Conservation (phyloP, 305 asterid species). For the Plantago coronopus region DNA sequence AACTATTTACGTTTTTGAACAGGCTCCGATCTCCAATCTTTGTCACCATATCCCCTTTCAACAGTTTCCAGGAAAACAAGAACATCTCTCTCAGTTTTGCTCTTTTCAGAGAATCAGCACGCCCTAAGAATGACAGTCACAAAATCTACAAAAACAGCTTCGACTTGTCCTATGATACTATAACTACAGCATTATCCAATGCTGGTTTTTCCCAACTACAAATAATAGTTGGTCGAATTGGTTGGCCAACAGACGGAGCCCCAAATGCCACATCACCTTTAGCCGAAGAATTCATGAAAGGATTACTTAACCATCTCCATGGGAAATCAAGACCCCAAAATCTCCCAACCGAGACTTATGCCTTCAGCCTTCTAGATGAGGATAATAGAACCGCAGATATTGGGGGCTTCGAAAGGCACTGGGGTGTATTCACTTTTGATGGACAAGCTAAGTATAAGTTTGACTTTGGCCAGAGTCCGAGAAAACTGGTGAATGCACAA, state of each 20-base stretch:
- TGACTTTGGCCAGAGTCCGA: conserved; percentile 47
- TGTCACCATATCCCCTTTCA: conserved; percentile 61
- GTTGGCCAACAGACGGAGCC: conserved; percentile 90
- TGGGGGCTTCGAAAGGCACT: conserved; percentile 72
- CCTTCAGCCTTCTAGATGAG: conserved; percentile 69
- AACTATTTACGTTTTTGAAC: conserved; percentile 59
- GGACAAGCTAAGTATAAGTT: conserved; percentile 79
- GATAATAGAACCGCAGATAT: conserved; percentile 44
- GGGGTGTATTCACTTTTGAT: conserved; percentile 85
- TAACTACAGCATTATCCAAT: conserved; percentile 39
- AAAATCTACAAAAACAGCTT: conserved; percentile 57
- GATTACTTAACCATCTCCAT: conserved; percentile 49
- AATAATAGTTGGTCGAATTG: conserved; percentile 53
- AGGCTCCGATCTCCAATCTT: conserved; percentile 59
- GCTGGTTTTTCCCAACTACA: conserved; percentile 54
- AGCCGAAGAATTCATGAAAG: conserved; percentile 58
- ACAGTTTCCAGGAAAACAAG: conserved; percentile 47
- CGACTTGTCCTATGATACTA: conserved; percentile 52
- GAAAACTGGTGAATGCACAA: conserved; percentile 55
- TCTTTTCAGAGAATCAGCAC: conserved; percentile 57
- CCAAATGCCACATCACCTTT: conserved; percentile 54
- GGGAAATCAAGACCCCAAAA: conserved; percentile 39
- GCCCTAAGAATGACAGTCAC: conserved; percentile 39
- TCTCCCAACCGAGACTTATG: conserved; percentile 47
- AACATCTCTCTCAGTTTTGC: conserved; percentile 67